phyloP scores from a whole-genome alignment of 768 basidiomycete genomes.

The Tephrocybe sp. region DNA sequence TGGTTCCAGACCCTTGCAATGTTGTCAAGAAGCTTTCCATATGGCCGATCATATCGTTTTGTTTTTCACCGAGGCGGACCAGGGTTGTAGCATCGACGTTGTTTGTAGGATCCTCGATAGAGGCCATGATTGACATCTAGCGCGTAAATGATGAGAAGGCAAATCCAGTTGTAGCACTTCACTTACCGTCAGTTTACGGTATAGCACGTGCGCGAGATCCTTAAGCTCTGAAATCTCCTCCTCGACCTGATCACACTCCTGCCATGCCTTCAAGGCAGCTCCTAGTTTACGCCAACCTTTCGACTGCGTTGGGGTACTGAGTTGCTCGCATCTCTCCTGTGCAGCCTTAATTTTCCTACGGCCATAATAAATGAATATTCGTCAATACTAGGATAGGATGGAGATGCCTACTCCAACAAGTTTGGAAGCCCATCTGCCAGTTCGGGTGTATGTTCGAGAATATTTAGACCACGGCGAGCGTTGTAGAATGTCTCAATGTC shows the following conservation, averaged over 20 bases:
- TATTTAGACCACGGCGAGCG: not conserved
- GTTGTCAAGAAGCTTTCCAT: conserved; percentile 12
- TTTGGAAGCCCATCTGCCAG: conserved; percentile 3
- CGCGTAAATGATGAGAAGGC: not conserved
- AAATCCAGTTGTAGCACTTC: not conserved
- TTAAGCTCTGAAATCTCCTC: conserved; percentile 10
- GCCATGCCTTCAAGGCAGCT: conserved; percentile 8
- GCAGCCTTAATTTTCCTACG: not conserved
- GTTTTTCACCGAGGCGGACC: conserved; percentile 8
- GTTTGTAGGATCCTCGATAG: not conserved
- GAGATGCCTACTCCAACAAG: not conserved
- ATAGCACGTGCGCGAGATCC: conserved; percentile 9
- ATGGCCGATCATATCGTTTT: conserved; percentile 3
- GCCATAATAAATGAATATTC: not conserved
- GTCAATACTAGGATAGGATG: no score
- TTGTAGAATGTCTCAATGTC: conserved; percentile 12
- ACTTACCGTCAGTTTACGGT: conserved; percentile 15
- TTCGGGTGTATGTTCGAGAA: conserved; percentile 6
- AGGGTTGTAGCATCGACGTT: not conserved
- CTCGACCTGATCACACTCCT: conserved; percentile 6
- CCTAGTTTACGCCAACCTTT: conserved; percentile 9
- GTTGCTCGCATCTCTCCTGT: conserved; percentile 2
- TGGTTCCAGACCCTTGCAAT: not conserved
- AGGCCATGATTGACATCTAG: conserved; percentile 9
- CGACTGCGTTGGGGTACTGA: not conserved